Base-by-base conservation (phyloP, 2,329 filamentous ascomycete species). In the Mollisia scopiformis region DNA sequence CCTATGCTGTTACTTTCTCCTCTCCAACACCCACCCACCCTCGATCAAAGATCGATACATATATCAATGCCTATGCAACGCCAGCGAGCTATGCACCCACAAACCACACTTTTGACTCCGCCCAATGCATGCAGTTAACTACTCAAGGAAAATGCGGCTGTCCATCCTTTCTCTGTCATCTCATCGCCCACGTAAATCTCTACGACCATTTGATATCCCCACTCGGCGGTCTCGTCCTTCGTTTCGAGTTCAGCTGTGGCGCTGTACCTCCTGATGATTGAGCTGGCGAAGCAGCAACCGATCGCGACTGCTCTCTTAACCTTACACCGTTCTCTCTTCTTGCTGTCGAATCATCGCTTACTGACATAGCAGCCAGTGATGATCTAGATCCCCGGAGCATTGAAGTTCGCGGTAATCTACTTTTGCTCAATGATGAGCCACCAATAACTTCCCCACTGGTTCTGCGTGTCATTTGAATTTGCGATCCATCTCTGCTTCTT, bases 171-270 rank as follows among this genome's bases (percentile, higher is more conserved):
- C 51, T 23, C 19, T 25, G 2, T 19, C 52, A 16, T 25, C 55
- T 57, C 41, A 39, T 57, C 8, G n/a, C 19, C n/a, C 49, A 51
- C 14, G 33, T 51, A 11, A 49, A 27, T 31, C 25, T 8, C 72
- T 62, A 73, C 55, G 71, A 70, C 71, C 71, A 74, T 54, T 73
- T 73, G 16, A 72, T 70, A 58, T 74, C 72, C 16, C 70, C 71
- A 64, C 71, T 73, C 21, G 71, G 65, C 33, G 63, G 59, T 46
- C 71, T 61, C 8, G 68, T 62, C 57, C 68, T 71, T 51, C 72
- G 62, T 60, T 67, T 73, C n/a, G 70, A 69, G 53, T 68, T 69
- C 37, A 69, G 23, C 33, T 69, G 69, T 31, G 67, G 69, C 10
- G 67, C 62, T 33, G 65, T 66, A 13, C 66, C 65, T 31, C 56